phyloP scores from a whole-genome alignment of 1,284 basidiomycete genomes.

The Naganishia sp. region DNA sequence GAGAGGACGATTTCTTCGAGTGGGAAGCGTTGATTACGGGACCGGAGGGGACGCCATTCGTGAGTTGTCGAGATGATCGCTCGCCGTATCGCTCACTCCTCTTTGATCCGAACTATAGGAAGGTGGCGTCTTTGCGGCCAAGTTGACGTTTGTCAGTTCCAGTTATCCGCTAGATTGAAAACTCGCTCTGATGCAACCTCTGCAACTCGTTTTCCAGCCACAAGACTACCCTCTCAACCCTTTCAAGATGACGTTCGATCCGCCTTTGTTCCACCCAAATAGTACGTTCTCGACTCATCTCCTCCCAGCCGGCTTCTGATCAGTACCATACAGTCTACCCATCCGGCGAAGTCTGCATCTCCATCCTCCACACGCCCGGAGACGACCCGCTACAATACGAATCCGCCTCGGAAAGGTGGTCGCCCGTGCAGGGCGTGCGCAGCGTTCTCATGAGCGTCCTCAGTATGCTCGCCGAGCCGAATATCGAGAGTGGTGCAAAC shows the following conservation, averaged over 20 bases:
- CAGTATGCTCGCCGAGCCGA: slow-evolving; percentile 99
- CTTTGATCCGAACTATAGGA: slow-evolving; percentile 61
- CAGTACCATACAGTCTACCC: slow-evolving; percentile 72
- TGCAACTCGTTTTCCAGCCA: slow-evolving; percentile 60
- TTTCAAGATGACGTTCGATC: slow-evolving; percentile 98
- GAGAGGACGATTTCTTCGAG: slow-evolving; percentile 93
- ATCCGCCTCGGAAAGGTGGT: slow-evolving; percentile 95
- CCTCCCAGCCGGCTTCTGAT: neutral
- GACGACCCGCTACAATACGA: slow-evolving; percentile 77
- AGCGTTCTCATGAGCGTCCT: slow-evolving; percentile 94
- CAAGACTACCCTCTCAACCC: slow-evolving; percentile 90
- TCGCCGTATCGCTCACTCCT: neutral
- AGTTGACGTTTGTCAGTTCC: slow-evolving; percentile 79
- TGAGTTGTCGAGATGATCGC: slow-evolving; percentile 54
- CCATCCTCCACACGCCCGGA: slow-evolving; percentile 94
- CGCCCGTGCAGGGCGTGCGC: slow-evolving; percentile 82
- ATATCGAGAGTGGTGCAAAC: slow-evolving; percentile 96
- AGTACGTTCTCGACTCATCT: slow-evolving; percentile 61
- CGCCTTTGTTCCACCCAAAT: slow-evolving; percentile 96
- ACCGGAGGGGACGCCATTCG: slow-evolving; percentile 96
- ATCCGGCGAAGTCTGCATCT: slow-evolving; percentile 96
- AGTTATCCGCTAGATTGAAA: neutral
- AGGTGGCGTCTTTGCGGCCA: slow-evolving; percentile 93
- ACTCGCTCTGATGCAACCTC: too few species aligned
- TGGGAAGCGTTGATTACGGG: slow-evolving; percentile 98